Conservation (phyloP, 2,329 filamentous ascomycete species). For the Emmonsia crescens region DNA sequence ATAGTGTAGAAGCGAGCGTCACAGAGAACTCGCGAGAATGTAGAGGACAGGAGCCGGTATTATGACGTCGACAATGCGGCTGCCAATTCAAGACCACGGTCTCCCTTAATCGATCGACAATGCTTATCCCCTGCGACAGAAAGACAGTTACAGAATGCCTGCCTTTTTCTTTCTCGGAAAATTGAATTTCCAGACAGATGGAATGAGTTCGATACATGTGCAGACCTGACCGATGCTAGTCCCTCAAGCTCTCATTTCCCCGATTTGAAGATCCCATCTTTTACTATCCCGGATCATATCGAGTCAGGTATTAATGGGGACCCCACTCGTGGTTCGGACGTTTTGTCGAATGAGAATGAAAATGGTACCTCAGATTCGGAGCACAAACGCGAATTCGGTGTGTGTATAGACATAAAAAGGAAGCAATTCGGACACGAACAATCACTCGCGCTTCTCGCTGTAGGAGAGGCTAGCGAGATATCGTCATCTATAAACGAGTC, state of each 20-base stretch:
- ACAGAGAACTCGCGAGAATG: background rate
- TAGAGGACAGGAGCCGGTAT: background rate
- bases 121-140: background rate
- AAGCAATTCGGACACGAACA: background rate
- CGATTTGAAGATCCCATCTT: background rate
- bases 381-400: background rate
- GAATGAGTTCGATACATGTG: background rate
- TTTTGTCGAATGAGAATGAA: background rate
- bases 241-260: background rate
- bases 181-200: conserved; percentile 1
- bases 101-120: background rate
- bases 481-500: background rate
- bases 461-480: background rate
- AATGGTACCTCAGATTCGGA: background rate
- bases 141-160: background rate
- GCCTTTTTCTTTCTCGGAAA: background rate
- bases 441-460: background rate
- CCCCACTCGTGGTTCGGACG: background rate
- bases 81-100: background rate
- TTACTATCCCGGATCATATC: background rate
- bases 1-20: background rate
- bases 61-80: background rate
- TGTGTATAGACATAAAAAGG: background rate
- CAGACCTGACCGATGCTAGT: background rate
- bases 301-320: background rate